Conservation (phyloP, 306 rosid genomes). For the Rosa chinensis region DNA sequence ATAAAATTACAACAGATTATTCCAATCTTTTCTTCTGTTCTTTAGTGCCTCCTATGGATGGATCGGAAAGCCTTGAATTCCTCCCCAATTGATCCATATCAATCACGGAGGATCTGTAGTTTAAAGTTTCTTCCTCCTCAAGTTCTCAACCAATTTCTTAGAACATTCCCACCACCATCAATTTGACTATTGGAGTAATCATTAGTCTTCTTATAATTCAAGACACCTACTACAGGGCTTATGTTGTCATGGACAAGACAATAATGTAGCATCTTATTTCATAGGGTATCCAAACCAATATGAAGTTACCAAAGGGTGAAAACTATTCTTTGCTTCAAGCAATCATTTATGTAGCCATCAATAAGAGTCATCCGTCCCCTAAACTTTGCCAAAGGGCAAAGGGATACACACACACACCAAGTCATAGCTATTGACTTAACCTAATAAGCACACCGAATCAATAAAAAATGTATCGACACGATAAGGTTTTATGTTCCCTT, state of each 20-base stretch:
- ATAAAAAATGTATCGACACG: not conserved
- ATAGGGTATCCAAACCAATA: not conserved
- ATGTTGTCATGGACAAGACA: not conserved
- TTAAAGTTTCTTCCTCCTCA: not conserved
- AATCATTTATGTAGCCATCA: not conserved
- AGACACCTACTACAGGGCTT: not conserved
- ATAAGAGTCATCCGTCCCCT: conserved; percentile 20
- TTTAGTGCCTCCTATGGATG: not conserved
- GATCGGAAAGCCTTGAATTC: not conserved
- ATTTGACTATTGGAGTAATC: not conserved
- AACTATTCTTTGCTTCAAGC: conserved; percentile 9
- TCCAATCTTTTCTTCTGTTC: no score
- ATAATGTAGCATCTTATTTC: not conserved
- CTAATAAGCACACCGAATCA: not conserved
- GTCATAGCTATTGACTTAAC: not conserved
- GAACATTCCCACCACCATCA: conserved; percentile 22
- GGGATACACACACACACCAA: not conserved
- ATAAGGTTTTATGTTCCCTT: not conserved
- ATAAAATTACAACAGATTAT: no score
- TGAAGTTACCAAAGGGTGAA: not conserved
- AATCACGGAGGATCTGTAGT: not conserved
- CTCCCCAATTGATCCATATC: not conserved
- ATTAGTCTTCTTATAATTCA: not conserved
- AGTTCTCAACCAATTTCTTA: not conserved
- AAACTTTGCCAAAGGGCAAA: conserved; percentile 21